Base-by-base conservation (phyloP, 1,284 basidiomycete genomes). In the Taiwanofungus camphoratus region DNA sequence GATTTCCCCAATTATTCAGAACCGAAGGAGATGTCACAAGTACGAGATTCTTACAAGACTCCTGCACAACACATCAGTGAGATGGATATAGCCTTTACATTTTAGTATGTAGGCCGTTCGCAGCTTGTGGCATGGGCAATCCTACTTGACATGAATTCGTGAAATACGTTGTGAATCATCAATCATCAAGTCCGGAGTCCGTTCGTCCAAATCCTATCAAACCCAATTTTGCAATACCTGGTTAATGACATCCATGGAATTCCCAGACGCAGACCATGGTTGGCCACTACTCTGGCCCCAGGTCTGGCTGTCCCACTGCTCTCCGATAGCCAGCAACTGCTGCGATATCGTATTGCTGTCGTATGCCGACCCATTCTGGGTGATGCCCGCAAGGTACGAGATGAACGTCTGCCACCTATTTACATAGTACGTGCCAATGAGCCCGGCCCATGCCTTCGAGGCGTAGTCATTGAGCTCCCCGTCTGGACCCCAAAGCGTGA, bases 401-500 rank as follows among this genome's bases (percentile, higher is more conserved):
- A 66, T 51, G 36, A 71, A 71, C 29, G 60, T 52, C 42, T 52
- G 49, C 70, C 70, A 71, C 1, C 67, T 55, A 30, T 39, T 24
- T 1, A 41, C 48, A 49, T 70, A 71, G 52, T 72, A 72, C 4
- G 56, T 54, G 4, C 58, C 53, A 29, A 72, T 61, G 36, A 71
- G 57, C 1, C 70, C 69, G 2, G 62, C 62, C 69, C 69, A 71
- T 50, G 69, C 65, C 47, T 72, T 71, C 13, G 68, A 68, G 23
- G 69, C 70, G 44, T 71, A 71, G 46, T 69, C 66, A 45, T 62
- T 62, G 53, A 66, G 67, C 54, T 69, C 57, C n/a, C 67, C 69
- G 19, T 58, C 55, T 2, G 68, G 67, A n/a, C 70, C 70, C 69
- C 70, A 72, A 21, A 71, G 62, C 22, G 65, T 67, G 51, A 72